Evolutionary conservation across 768 basidiomycete genomes (phyloP).

Genomic region (Tremella yokohamensis): DNA sequence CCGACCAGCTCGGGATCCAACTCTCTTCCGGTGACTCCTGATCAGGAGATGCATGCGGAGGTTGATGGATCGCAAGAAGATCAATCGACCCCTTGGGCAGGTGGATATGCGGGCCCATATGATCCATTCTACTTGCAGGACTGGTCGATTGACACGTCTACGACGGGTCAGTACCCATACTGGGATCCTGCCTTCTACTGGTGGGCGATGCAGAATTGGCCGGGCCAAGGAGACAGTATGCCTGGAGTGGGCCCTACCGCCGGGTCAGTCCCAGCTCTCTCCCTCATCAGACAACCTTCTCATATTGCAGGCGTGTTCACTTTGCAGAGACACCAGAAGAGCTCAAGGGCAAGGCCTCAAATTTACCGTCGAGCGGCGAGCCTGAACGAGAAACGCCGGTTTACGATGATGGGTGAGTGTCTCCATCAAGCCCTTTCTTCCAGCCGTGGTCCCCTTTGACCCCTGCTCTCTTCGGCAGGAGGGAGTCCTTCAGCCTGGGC

Average conservation of each 20-base stretch:
- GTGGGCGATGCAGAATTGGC: slow-evolving; percentile 3
- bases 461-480: too few species aligned
- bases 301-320: slow-evolving; percentile 14
- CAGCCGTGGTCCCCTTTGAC: neutral
- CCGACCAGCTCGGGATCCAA: slow-evolving; percentile 9
- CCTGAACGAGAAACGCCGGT: slow-evolving; percentile 2
- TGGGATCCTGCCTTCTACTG: neutral
- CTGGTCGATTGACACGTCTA: too few species aligned
- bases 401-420: neutral
- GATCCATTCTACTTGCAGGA: too few species aligned
- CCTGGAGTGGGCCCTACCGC: neutral
- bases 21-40: slow-evolving; percentile 15
- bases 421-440: neutral
- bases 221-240: neutral
- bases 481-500: too few species aligned
- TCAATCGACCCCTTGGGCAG: neutral
- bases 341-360: slow-evolving; percentile 3
- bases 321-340: slow-evolving; percentile 12
- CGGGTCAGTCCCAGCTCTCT: slow-evolving; percentile 9
- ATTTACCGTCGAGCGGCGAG: neutral
- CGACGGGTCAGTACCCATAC: neutral
- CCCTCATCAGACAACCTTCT: neutral
- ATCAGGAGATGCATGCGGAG: slow-evolving; percentile 6
- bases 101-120: neutral
- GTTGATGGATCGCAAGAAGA: neutral